Base-by-base conservation (phyloP, 805 yeast species). In the Saccharomyces mikatae region DNA sequence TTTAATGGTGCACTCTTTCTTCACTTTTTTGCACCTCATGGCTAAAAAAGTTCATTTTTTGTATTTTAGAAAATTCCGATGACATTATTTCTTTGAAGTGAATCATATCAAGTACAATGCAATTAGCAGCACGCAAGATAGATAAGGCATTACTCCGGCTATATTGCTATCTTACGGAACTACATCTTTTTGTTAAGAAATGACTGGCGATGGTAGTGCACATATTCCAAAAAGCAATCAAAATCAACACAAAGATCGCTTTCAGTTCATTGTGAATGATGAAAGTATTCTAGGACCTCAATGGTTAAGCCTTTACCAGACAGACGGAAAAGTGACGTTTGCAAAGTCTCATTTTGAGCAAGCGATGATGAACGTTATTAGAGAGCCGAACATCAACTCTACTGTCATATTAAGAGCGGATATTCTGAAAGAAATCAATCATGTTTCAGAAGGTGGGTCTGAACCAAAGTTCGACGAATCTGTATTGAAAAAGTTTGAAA, bases 331-430 rank as follows among this genome's bases (percentile, higher is more conserved):
- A 17, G 65, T 65, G 2, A 54, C 56, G 2, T 70, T 70, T 46
- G 57, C 53, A 11, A 65, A 57, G 13, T 69, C 67, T 4, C 88
- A 89, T 70, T 89, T 84, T 64, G 83, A 81, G 54, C 72, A 73
- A 2, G 96, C 96, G 5, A 86, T 89, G 91, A 70, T 80, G 47
- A 87, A 89, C 68, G 76, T 89, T 56, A 86, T 89, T 52, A 76
- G 79, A 56, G 89, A 88, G 59, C 97, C 97, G 17, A 87, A 90
- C 66, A 87, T 89, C 71, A 92, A 91, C 71, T 91, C 97, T 10
- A 87, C 97, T 0, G 94, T 89, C 36, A 86, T 91, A 32, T 74
- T 92, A 70, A 74, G 98, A 60, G 96, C 97, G 0, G 97, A 92
- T 70, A 81, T 90, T 26, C 66, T 87, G 48, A 74, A 75, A 47